Evolutionary conservation across 208 protist genomes (phyloP), one percentile per base, ranked within the genome.

Genomic region (Leishmania martiniquensis): DNA sequence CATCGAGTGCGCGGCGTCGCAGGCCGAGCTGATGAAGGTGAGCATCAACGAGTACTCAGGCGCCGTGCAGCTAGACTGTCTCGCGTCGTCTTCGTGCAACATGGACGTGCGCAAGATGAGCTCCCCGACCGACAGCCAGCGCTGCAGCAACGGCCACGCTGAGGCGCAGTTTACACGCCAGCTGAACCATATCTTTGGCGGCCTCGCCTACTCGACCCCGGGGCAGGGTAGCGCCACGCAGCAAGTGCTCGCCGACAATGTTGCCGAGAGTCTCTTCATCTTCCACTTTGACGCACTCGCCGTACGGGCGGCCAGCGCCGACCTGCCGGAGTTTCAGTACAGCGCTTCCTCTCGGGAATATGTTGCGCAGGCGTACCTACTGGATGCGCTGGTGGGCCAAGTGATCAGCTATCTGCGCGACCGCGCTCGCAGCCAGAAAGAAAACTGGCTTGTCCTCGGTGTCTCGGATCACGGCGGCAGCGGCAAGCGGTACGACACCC

Each of bases 361-460:
- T 75, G 65, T 82, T 3, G 89, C 88, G 29, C 87, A 94, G 89
- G 88, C 81, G 29, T 94, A 94, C 83, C 82, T 93, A 22, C 75
- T 93, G 20, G 92, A 96, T 68, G 80, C 87, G 49, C 72, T 94
- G 68, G 78, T 96, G 10, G 92, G 92, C 44, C 88, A 96, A 80
- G 79, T 93, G 37, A 78, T 92, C 57, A 83, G 85, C 77, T 85
- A 89, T 68, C 47, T 96, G 20, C 77, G 80, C n/a, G 84, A 91
- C 74, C 89, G 90, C 51, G 81, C 85, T 6, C 66, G 74, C 25
- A 72, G 82, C 39, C 78, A 89, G 77, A 91, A 93, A 60, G 92
- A 96, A 81, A 96, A 94, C 70, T 96, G 92, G 90, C 88, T 96
- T 34, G 77, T 96, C 17, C 44, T 96, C n/a, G 86, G 85, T n/a